phyloP scores from a whole-genome alignment of 345 rosid species.

The Alliaria petiolata region DNA sequence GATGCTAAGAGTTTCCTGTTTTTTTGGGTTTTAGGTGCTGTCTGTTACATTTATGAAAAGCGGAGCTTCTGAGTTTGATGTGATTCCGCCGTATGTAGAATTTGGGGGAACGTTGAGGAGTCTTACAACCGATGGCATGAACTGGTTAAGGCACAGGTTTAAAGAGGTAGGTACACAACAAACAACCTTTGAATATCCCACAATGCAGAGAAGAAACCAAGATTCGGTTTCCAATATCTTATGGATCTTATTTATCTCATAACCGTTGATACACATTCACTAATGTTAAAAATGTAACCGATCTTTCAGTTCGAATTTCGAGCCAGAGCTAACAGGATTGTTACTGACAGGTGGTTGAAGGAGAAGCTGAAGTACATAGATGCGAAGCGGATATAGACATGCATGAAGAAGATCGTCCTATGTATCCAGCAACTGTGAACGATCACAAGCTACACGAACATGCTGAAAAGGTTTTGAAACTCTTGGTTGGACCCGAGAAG shows the following conservation, averaged over 20 bases:
- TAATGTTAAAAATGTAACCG: too few species aligned
- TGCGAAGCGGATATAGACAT: constrained; percentile 53
- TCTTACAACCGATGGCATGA: constrained; percentile 72
- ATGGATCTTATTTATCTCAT: too few species aligned
- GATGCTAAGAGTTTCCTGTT: neutral
- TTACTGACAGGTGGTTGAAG: constrained; percentile 54
- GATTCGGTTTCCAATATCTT: neutral
- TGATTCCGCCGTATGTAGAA: constrained; percentile 56
- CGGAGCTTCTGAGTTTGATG: constrained; percentile 48
- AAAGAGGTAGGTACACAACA: constrained; percentile 50
- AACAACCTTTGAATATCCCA: neutral
- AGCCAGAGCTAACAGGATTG: neutral
- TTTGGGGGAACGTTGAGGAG: constrained; percentile 91
- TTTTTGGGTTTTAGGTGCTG: constrained; percentile 57
- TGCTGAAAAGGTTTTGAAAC: constrained; percentile 46
- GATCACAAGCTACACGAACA: constrained; percentile 52
- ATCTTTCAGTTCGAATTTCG: neutral
- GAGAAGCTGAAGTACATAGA: constrained; percentile 63
- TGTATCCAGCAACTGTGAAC: constrained; percentile 64
- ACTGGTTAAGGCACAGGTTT: constrained; percentile 52
- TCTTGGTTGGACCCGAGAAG: constrained; percentile 59
- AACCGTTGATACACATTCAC: too few species aligned
- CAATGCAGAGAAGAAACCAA: neutral
- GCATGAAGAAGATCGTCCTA: constrained; percentile 42
- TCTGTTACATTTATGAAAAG: constrained; percentile 69